Percentiles rank a stretch among this genome's conserved stretches.
Evolutionary conservation across 371 early-diverging fungal genomes (phyloP).

Genomic region (Entomophthora muscae): DNA sequence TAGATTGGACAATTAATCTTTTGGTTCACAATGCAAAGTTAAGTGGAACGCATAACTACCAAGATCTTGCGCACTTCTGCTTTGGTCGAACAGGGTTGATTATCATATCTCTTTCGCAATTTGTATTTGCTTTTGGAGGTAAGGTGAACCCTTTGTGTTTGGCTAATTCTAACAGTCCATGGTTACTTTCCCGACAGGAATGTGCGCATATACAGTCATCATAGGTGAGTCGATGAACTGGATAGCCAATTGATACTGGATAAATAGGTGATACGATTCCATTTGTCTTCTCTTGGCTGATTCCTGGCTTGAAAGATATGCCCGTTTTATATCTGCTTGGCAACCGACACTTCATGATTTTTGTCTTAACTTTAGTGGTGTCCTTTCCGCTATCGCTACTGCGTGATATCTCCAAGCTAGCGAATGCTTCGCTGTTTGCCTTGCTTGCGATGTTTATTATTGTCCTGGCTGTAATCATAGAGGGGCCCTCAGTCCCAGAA

Average conservation of each 20-base stretch:
- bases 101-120: constrained; percentile 54
- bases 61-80: constrained; percentile 49
- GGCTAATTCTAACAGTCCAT: background rate
- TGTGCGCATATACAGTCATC: constrained; percentile 64
- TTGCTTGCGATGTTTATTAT: constrained; percentile 53
- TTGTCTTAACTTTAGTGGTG: constrained; percentile 40
- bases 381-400: constrained; percentile 59
- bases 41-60: constrained; percentile 50
- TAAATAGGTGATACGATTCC: constrained; percentile 55
- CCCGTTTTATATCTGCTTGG: constrained; percentile 29
- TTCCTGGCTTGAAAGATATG: constrained; percentile 30
- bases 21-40: constrained; percentile 48
- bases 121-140: constrained; percentile 71
- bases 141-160: constrained; percentile 11
- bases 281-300: constrained; percentile 41
- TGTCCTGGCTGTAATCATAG: constrained; percentile 43
- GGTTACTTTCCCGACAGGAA: constrained; percentile 20
- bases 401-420: constrained; percentile 59
- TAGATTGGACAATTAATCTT: constrained; percentile 59
- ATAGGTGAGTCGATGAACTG: constrained; percentile 24
- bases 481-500: constrained; percentile 36
- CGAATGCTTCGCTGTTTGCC: constrained; percentile 60
- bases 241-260: constrained; percentile 2
- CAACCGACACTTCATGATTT: constrained; percentile 34
- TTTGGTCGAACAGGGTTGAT: constrained; percentile 52